Evolutionary conservation across 129 eudicot species (phyloP), one percentile per base, ranked within the genome.

Genomic region (Erigeron canadensis): DNA sequence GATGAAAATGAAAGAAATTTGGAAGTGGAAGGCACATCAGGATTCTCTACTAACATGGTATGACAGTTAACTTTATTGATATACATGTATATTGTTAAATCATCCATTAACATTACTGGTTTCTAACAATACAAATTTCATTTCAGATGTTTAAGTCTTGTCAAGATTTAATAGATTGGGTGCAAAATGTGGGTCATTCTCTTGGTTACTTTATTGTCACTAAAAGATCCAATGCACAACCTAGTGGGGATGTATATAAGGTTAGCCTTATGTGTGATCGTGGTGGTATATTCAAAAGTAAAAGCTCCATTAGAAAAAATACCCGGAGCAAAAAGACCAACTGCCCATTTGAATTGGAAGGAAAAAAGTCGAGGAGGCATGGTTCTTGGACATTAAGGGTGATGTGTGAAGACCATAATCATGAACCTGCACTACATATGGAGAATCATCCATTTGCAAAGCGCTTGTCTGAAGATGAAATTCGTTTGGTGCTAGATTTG

Each of bases 331-430:
- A n/a, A 60, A 72, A 72, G 38, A 60, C 5, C 18, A 72, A 72
- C 9, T 72, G 76, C n/a, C 76, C 69, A 46, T 72, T 72, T 10
- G 10, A 21, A 23, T 28, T 65, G 65, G 72, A 13, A 19, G 72
- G 66, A 65, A 56, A 75, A 22, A 19, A 65, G 42, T 41, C 11
- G 23, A 51, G 53, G 44, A 23, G 2, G 72, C 18, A 40, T 75
- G 56, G 10, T 13, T 17, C 8, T 43, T 75, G 79, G 72, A 75
- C 45, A 11, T 21, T 65, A 53, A 42, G 34, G 55, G 65, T 75
- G 57, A 21, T 39, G 54, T 75, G 79, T 42, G 73, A 55, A 39
- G 12, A 65, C 22, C 79, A 75, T 64, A 67, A 75, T 67, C 79
- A 65, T 65, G 79, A 75, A 53, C 79, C 67, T 42, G 18, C 79